phyloP scores from a whole-genome alignment of 768 basidiomycete genomes.

The Lentinula sp. region DNA sequence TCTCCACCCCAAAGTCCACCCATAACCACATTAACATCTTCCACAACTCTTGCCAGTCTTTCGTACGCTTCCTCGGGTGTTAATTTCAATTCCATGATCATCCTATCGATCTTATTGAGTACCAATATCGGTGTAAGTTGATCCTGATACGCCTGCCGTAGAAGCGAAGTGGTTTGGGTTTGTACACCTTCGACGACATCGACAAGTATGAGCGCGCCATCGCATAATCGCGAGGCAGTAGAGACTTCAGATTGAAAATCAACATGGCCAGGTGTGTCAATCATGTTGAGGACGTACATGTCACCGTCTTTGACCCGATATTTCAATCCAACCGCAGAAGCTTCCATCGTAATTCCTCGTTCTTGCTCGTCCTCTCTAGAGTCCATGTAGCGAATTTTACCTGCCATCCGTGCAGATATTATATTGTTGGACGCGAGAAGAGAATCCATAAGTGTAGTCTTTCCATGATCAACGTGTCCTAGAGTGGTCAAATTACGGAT shows the following conservation, averaged over 20 bases:
- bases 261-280: slow-evolving; percentile 98
- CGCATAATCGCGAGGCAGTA: slow-evolving; percentile 87
- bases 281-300: slow-evolving; percentile 86
- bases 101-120: slow-evolving; percentile 94
- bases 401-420: slow-evolving; percentile 90
- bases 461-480: slow-evolving; percentile 93
- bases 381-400: slow-evolving; percentile 94
- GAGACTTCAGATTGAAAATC: slow-evolving; percentile 98
- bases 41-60: slow-evolving; percentile 88
- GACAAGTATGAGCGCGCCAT: slow-evolving; percentile 92
- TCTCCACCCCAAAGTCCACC: slow-evolving; percentile 93
- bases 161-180: slow-evolving; percentile 96
- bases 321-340: slow-evolving; percentile 85
- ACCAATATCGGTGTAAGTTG: slow-evolving; percentile 85
- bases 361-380: slow-evolving; percentile 96
- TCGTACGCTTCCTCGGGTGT: slow-evolving; percentile 90
- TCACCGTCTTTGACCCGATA: slow-evolving; percentile 71
- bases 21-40: slow-evolving; percentile 98
- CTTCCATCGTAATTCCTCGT: slow-evolving; percentile 98
- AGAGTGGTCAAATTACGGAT: slow-evolving; percentile 81
- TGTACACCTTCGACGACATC: slow-evolving; percentile 98
- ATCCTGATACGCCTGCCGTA: slow-evolving; percentile 93
- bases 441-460: slow-evolving; percentile 92
- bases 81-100: slow-evolving; percentile 90
- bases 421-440: slow-evolving; percentile 97